Conservation (phyloP, 257 asterid species). For the Fraxinus cuspidata region DNA sequence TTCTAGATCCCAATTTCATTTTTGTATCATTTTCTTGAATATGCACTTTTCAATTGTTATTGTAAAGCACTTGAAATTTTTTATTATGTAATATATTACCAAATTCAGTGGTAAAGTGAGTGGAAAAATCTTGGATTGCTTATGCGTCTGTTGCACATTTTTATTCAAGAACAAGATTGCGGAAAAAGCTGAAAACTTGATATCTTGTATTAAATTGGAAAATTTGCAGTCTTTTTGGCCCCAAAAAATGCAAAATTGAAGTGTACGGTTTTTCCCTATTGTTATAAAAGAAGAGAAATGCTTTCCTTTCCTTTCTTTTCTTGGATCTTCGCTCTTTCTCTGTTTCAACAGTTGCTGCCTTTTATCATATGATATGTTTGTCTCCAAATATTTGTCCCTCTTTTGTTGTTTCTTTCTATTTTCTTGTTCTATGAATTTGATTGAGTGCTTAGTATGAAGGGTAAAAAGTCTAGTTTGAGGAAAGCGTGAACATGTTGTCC, state of each 20-base stretch:
- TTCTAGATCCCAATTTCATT: conserved; percentile 21
- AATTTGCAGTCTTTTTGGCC: conserved; percentile 16
- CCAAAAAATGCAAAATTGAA: not conserved
- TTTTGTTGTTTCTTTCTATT: not conserved
- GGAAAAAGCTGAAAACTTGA: conserved; percentile 24
- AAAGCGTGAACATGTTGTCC: too few species aligned
- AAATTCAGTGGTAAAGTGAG: conserved; percentile 22
- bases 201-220: conserved; percentile 13
- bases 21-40: conserved; percentile 24
- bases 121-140: not conserved
- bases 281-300: not conserved
- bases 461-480: too few species aligned
- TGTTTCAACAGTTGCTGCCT: conserved; percentile 11
- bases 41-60: conserved; percentile 31
- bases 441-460: not conserved
- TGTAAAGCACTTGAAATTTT: conserved; percentile 41
- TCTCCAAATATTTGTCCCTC: conserved; percentile 1
- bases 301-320: conserved; percentile 20
- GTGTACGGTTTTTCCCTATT: conserved; percentile 9
- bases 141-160: not conserved
- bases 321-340: not conserved
- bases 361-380: not conserved
- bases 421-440: not conserved
- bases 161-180: conserved; percentile 22
- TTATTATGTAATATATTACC: conserved; percentile 21